Percentiles rank a stretch among this genome's conserved stretches.
phyloP scores from a whole-genome alignment of 2,329 filamentous ascomycete genomes.

The Reticulascus tulasneorum region DNA sequence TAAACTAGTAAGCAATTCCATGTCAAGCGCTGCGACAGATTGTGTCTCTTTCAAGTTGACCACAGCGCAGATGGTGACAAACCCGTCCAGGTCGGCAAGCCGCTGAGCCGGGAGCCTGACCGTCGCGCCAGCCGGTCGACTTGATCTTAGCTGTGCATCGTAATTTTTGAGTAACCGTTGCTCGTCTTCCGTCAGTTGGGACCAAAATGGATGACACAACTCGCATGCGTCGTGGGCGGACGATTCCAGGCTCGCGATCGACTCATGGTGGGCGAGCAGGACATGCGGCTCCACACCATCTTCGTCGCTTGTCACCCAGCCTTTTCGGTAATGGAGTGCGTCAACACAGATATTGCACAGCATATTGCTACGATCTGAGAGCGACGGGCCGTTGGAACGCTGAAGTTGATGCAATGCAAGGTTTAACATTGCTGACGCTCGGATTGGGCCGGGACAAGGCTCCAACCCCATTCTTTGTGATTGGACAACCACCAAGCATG shows the following conservation, averaged over 20 bases:
- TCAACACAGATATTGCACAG: neutral
- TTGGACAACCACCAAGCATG: no score
- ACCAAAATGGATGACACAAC: conserved; percentile 5
- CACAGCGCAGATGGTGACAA: conserved; percentile 1
- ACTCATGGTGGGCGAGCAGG: conserved; percentile 3
- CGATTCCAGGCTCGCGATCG: neutral
- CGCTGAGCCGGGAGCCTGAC: neutral
- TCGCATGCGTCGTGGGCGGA: conserved; percentile 3
- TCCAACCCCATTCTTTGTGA: no score
- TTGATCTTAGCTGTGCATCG: neutral
- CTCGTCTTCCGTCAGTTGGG: neutral
- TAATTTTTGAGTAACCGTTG: neutral
- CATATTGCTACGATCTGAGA: no score
- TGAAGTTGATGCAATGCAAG: no score
- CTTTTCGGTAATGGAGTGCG: conserved; percentile 3
- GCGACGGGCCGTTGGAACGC: no score
- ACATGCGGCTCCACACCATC: neutral
- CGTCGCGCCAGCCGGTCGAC: neutral
- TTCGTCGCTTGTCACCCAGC: neutral
- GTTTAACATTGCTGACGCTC: no score
- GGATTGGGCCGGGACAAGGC: no score
- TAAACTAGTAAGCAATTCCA: neutral
- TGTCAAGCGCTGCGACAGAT: neutral
- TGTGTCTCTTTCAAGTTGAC: neutral
- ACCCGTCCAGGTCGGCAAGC: neutral